A percentile compares a stretch with the other conserved stretches of the same genome.
Evolutionary conservation across 2,329 filamentous ascomycete species (phyloP).

Genomic region (Fusarium nodosum): DNA sequence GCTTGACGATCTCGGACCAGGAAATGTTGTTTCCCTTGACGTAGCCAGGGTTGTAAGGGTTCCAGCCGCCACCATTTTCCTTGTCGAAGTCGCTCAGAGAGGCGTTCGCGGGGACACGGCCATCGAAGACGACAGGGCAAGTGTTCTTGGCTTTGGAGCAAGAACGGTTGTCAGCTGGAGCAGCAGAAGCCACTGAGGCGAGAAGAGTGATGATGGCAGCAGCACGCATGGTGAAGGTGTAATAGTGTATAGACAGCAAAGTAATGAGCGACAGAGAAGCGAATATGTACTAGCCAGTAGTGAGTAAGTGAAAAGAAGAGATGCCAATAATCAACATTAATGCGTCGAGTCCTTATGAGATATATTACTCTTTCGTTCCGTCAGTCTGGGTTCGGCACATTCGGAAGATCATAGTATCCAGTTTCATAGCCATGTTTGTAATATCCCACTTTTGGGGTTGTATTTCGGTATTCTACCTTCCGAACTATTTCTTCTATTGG

Average conservation of each 20-base stretch:
- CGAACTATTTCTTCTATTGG: constrained; percentile 22
- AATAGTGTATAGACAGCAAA: constrained; percentile 14
- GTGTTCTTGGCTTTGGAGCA: constrained; percentile 11
- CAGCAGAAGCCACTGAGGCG: constrained; percentile 37
- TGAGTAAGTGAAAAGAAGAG: constrained; percentile 27
- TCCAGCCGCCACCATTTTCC: constrained; percentile 52
- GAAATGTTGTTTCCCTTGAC: constrained; percentile 67
- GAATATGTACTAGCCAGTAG: constrained; percentile 43
- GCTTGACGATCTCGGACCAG: constrained; percentile 64
- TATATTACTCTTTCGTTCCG: constrained; percentile 6
- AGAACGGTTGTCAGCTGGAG: constrained; percentile 24
- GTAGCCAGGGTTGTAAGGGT: constrained; percentile 64
- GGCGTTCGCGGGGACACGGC: constrained; percentile 58
- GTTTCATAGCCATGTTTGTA: constrained; percentile 15
- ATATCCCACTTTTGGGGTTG: constrained; percentile 20
- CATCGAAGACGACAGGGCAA: constrained; percentile 60
- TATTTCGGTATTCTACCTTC: neutral
- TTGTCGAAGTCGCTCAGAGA: constrained; percentile 58
- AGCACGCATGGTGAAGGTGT: constrained; percentile 34
- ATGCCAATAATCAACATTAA: neutral
- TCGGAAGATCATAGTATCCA: constrained; percentile 25
- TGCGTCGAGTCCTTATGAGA: neutral
- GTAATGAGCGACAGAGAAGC: constrained; percentile 24
- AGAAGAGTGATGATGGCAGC: constrained; percentile 35
- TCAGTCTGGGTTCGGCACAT: constrained; percentile 11